phyloP scores from a whole-genome alignment of 2,329 filamentous ascomycete species.

The Xylariaceae sp. region DNA sequence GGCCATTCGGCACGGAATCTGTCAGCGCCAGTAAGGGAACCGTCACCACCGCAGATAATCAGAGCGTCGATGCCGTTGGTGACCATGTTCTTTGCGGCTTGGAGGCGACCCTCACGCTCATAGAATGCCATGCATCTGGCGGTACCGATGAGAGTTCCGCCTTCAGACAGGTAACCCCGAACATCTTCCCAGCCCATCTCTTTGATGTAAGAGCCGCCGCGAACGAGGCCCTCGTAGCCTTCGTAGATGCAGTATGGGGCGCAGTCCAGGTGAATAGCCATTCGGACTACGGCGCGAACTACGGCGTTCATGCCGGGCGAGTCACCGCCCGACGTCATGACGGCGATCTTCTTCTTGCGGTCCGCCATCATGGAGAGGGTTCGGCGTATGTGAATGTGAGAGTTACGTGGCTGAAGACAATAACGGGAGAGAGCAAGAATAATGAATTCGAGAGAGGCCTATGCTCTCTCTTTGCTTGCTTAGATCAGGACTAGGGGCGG shows the following conservation, averaged over 20 bases:
- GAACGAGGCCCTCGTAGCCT: constrained; percentile 91
- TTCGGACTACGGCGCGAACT: constrained; percentile 84
- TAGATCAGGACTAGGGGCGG: background rate
- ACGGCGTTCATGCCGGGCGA: constrained; percentile 92
- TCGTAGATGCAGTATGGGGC: constrained; percentile 81
- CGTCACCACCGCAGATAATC: constrained; percentile 95
- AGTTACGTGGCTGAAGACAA: too few relatives aligned
- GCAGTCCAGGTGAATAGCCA: constrained; percentile 78
- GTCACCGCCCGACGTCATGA: constrained; percentile 94
- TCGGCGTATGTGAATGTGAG: background rate
- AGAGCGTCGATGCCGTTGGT: constrained; percentile 89
- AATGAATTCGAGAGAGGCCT: background rate
- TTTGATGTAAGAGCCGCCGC: constrained; percentile 81
- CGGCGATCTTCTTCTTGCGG: constrained; percentile 65
- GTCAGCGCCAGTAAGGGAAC: constrained; percentile 92
- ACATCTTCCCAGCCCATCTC: constrained; percentile 91
- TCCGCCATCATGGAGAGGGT: constrained; percentile 36
- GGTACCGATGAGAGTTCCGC: constrained; percentile 92
- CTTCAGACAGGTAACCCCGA: constrained; percentile 86
- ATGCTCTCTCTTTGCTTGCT: background rate
- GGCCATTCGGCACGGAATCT: constrained; percentile 92
- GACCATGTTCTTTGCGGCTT: constrained; percentile 91
- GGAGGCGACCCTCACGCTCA: constrained; percentile 75
- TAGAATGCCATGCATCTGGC: constrained; percentile 90
- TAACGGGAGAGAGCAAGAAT: too few relatives aligned